These are phyloP conservation scores for Penicillium sp. DNA, from an alignment of 2,329 filamentous ascomycete genomes.

Conservation along the genomic window DNA sequence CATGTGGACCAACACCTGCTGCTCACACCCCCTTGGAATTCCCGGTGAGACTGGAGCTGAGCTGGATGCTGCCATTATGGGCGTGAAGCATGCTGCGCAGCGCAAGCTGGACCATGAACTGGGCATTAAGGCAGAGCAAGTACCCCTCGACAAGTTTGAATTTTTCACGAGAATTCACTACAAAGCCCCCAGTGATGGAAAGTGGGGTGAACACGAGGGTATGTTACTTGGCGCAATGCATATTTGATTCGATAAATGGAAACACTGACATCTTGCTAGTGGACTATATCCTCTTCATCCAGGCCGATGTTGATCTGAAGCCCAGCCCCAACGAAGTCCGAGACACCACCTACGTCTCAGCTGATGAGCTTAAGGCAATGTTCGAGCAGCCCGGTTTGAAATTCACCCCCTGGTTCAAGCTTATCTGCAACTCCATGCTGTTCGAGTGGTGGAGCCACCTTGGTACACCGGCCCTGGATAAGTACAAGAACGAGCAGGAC, in stretches of 20 bases:
- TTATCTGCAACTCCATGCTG: slow-evolving; percentile 96
- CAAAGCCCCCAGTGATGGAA: slow-evolving; percentile 92
- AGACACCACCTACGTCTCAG: slow-evolving; percentile 78
- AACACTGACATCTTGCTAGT: slow-evolving; percentile 48
- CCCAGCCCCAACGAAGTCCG: slow-evolving; percentile 85
- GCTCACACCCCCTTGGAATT: slow-evolving; percentile 91
- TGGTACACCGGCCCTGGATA: slow-evolving; percentile 70
- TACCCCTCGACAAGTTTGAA: slow-evolving; percentile 85
- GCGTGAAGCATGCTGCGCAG: slow-evolving; percentile 88
- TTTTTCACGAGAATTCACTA: slow-evolving; percentile 98
- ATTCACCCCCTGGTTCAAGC: slow-evolving; percentile 99
- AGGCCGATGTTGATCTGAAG: slow-evolving; percentile 80
- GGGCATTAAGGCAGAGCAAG: slow-evolving; percentile 83
- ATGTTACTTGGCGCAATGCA: slow-evolving; percentile 38
- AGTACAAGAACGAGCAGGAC: slow-evolving; percentile 79
- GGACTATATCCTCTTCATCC: slow-evolving; percentile 98
- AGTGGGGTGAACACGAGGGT: slow-evolving; percentile 99
- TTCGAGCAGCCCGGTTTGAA: slow-evolving; percentile 77
- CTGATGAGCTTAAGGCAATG: slow-evolving; percentile 78
- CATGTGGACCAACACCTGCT: slow-evolving; percentile 99
- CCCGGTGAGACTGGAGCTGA: slow-evolving; percentile 86
- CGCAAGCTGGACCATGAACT: slow-evolving; percentile 94
- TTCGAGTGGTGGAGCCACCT: slow-evolving; percentile 97
- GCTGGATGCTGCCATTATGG: slow-evolving; percentile 74
- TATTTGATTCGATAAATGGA: neutral